These are phyloP conservation scores for Kuraishia molischiana DNA, from an alignment of 805 yeast genomes.

Conservation along the genomic window DNA sequence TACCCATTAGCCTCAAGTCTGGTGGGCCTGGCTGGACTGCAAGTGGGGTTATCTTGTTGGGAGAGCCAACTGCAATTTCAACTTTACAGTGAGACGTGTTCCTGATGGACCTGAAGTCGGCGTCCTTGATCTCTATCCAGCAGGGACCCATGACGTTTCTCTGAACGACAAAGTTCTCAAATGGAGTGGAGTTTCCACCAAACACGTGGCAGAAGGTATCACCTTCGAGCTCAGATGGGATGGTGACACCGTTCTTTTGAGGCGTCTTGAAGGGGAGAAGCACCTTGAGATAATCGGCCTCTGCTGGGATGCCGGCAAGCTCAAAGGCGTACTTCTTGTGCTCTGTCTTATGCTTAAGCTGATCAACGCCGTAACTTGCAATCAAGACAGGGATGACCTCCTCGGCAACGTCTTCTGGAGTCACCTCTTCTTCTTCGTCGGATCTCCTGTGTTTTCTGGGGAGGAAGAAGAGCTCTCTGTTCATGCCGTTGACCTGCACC, in stretches of 20 bases:
- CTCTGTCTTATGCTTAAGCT: constrained; percentile 62
- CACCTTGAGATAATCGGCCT: constrained; percentile 72
- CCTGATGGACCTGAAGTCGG: constrained; percentile 45
- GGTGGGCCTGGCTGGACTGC: constrained; percentile 37
- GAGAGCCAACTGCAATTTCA: constrained; percentile 52
- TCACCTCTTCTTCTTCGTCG: constrained; percentile 17
- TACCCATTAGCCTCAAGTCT: constrained; percentile 59
- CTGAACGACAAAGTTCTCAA: constrained; percentile 80
- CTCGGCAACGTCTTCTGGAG: constrained; percentile 61
- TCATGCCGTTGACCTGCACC: constrained; percentile 62
- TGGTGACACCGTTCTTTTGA: constrained; percentile 31
- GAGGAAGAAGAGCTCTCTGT: constrained; percentile 66
- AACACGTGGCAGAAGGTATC: constrained; percentile 70
- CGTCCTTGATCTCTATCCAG: constrained; percentile 72
- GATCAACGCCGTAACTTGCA: constrained; percentile 50
- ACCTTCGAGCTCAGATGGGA: constrained; percentile 63
- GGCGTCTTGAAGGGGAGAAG: constrained; percentile 66
- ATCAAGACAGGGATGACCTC: constrained; percentile 64
- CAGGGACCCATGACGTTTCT: constrained; percentile 94
- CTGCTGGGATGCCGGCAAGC: constrained; percentile 65
- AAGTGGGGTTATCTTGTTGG: constrained; percentile 38
- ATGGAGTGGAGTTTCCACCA: constrained; percentile 64
- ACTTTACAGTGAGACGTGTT: constrained; percentile 73
- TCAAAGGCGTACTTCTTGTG: constrained; percentile 84
- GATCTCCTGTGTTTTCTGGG: constrained; percentile 39